Conservation (phyloP, 257 asterid species). For the Penstemon barbatus region DNA sequence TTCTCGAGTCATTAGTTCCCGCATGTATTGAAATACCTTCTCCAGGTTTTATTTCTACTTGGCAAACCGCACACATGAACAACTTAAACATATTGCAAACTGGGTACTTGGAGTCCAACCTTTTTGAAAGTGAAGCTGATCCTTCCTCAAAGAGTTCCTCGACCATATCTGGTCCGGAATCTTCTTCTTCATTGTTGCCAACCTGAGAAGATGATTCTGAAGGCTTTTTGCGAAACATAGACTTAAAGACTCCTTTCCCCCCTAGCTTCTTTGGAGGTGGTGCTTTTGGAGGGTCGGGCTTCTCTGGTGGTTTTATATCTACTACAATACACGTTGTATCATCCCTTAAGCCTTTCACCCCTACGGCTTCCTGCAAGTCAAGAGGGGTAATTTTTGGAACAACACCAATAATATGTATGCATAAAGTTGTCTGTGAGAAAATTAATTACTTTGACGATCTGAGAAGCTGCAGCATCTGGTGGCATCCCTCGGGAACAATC, state of each 20-base stretch:
- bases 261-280: conserved; percentile 69
- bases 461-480: conserved; percentile 87
- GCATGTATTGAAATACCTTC: conserved; percentile 87
- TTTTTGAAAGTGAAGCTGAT: conserved; percentile 88
- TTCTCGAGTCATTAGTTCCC: conserved; percentile 50
- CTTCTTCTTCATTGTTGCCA: conserved; percentile 48
- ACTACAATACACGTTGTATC: conserved; percentile 97
- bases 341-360: conserved; percentile 85
- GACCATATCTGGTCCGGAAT: conserved; percentile 59
- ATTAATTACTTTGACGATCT: conserved; percentile 70
- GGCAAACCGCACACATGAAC: conserved; percentile 94
- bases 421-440: background rate
- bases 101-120: conserved; percentile 90
- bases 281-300: conserved; percentile 49
- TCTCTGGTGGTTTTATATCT: conserved; percentile 74
- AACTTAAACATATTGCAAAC: conserved; percentile 92
- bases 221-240: conserved; percentile 75
- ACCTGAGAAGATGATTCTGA: conserved; percentile 58
- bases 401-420: conserved; percentile 7
- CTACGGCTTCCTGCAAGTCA: conserved; percentile 72
- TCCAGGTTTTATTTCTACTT: conserved; percentile 88
- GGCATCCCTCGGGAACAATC: conserved; percentile 91
- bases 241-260: conserved; percentile 69
- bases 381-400: conserved; percentile 15
- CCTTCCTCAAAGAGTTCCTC: conserved; percentile 97